A percentile compares a stretch with the other conserved stretches of the same genome.
These are phyloP conservation scores for Leishmania braziliensis DNA, from an alignment of 208 protist genomes.

Conservation along the genomic window DNA sequence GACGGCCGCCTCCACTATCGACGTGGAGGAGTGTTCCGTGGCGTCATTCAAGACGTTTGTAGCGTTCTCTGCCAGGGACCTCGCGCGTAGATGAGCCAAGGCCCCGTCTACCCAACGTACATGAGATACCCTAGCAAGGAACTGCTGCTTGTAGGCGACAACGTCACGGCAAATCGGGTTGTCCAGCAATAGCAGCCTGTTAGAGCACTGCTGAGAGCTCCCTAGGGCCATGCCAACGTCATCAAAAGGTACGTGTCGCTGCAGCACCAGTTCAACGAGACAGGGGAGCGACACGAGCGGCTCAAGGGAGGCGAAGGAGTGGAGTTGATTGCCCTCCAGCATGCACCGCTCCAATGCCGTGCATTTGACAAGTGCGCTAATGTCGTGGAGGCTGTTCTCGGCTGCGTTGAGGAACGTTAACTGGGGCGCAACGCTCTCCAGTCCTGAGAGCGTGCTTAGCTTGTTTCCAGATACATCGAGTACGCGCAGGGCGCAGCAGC, in stretches of 20 bases:
- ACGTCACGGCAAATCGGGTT: conserved; percentile 72
- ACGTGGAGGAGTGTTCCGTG: neutral
- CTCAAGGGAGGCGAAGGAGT: conserved; percentile 28
- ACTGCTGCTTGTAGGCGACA: conserved; percentile 33
- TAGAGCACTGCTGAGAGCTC: neutral
- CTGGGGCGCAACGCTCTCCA: conserved; percentile 45
- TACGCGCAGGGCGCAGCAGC: conserved; percentile 44
- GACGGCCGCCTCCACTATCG: neutral
- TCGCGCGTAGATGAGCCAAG: conserved; percentile 7
- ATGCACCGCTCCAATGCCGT: conserved; percentile 37
- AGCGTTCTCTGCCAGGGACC: neutral
- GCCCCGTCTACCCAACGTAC: conserved; percentile 70
- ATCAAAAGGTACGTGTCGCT: conserved; percentile 44
- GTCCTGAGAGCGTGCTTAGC: conserved; percentile 53
- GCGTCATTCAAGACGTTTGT: neutral
- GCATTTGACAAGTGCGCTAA: conserved; percentile 42
- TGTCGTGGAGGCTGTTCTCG: conserved; percentile 62
- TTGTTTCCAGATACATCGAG: conserved; percentile 74
- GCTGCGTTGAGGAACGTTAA: conserved; percentile 67
- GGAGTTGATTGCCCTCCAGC: conserved; percentile 74
- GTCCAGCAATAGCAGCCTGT: conserved; percentile 55
- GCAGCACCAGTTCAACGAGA: conserved; percentile 50
- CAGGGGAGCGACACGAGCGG: conserved; percentile 45
- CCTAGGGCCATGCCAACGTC: conserved; percentile 1
- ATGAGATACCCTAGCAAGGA: conserved; percentile 29